Base-by-base conservation (phyloP, 306 rosid genomes). In the Quercus variabilis region DNA sequence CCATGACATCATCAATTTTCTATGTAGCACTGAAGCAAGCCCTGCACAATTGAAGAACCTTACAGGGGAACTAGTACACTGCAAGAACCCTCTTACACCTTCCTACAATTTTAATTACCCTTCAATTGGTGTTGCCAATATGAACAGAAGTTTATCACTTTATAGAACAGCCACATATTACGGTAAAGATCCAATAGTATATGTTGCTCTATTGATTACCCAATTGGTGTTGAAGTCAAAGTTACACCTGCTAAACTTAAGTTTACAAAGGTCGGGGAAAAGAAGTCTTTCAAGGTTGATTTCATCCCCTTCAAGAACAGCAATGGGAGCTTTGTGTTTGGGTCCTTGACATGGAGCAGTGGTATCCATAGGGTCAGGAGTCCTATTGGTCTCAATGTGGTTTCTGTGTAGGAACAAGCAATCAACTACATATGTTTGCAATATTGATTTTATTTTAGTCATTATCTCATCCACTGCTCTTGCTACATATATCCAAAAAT, bases 31-130 rank as follows among this genome's bases (percentile, higher is more conserved):
- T 26, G 88, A 85, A 1, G 93, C 94, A 63, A 86, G 74, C 67
- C 82, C 91, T 41, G 55, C 84, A 78, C 93, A 87, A 58, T 86
- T 90, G 58, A 89, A 80, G 73, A 92, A 90, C 86, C 84, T 90
- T 69, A 89, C 88, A 0, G 87, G 90, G 26, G 80, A 46, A 70
- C 69, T 63, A 31, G 57, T 81, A 71, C 79, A 76, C 17, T 90
- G 93, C 84, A 79, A 77, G 60, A 86, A 86, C 55, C 25, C 79
- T 82, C 78, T 87, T 9, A 75, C 54, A 71, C 83, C 85, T 23
- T 86, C 92, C 78, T 87, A 83, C 89, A 83, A 89, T 86, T 88
- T 90, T 63, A 90, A 92, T 68, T 90, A 90, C 76, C 92, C 93
- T 80, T 92, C 93, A 58, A 90, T 89, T 73, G 92, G 92, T 5